These are phyloP conservation scores for Solanum chaucha DNA, from an alignment of 257 asterid species.

Conservation along the genomic window DNA sequence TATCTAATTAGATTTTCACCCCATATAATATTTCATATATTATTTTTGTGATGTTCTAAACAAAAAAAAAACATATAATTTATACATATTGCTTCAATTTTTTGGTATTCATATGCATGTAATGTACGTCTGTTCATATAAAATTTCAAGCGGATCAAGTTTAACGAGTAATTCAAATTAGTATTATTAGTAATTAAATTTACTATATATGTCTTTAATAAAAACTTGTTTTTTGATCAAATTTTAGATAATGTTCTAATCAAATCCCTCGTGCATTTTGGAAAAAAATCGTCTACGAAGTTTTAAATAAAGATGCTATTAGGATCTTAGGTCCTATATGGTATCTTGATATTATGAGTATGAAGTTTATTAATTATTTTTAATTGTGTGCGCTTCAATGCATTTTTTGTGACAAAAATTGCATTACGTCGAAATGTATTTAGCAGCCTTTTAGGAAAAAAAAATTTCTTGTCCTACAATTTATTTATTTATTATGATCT, in stretches of 20 bases:
- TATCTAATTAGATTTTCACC: no score
- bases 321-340: no score
- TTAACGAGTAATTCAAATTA: not conserved
- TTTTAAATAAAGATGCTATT: not conserved
- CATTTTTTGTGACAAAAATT: not conserved
- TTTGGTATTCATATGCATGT: no score
- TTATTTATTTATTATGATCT: not conserved
- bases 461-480: not conserved
- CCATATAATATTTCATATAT: no score
- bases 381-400: not conserved
- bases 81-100: no score
- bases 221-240: not conserved
- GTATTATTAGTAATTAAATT: no score
- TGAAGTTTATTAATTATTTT: not conserved
- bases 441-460: not conserved
- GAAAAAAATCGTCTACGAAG: no score
- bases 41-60: no score
- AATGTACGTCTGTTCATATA: not conserved
- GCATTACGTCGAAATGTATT: not conserved
- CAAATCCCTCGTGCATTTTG: no score
- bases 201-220: no score
- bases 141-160: not conserved
- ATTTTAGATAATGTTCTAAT: no score
- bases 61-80: no score
- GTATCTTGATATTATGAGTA: not conserved